Conservation (phyloP, 2,329 filamentous ascomycete genomes). For the Fusarium guadeloupense region DNA sequence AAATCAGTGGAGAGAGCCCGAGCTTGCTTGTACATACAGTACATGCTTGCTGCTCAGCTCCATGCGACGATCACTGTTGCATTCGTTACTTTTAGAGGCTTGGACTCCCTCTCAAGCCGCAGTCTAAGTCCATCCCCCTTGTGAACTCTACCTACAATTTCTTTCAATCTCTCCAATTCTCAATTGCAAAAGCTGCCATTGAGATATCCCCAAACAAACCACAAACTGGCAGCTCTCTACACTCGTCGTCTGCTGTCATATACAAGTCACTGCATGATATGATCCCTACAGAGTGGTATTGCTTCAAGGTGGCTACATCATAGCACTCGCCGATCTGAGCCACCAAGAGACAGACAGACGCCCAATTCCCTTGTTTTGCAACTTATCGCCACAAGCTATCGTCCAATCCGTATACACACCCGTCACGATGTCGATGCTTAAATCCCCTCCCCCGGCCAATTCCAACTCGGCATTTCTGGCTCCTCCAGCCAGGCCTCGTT, state of each 20-base stretch:
- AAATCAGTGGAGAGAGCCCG: constrained; percentile 28
- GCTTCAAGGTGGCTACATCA: constrained; percentile 42
- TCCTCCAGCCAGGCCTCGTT: constrained; percentile 53
- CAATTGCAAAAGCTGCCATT: constrained; percentile 14
- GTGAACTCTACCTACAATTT: background rate
- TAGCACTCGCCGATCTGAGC: constrained; percentile 39
- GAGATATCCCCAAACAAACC: constrained; percentile 5
- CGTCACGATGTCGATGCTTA: constrained; percentile 35
- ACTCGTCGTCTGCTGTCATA: constrained; percentile 8
- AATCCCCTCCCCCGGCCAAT: constrained; percentile 32
- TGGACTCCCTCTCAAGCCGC: constrained; percentile 6
- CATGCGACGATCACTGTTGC: constrained; percentile 29
- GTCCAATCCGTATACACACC: constrained; percentile 15
- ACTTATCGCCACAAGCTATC: constrained; percentile 32
- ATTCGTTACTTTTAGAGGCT: constrained; percentile 29
- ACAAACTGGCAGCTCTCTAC: background rate
- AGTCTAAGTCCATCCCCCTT: background rate
- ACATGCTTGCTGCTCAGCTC: constrained; percentile 23
- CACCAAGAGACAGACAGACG: constrained; percentile 27
- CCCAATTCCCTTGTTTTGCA: constrained; percentile 11
- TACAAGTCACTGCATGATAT: constrained; percentile 32
- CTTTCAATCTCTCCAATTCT: background rate
- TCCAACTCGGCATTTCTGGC: constrained; percentile 24
- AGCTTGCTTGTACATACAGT: no score
- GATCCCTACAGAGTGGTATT: constrained; percentile 39